Conservation (phyloP, 192 early-diverging fungal genomes). For the Radiomyces spectabilis region DNA sequence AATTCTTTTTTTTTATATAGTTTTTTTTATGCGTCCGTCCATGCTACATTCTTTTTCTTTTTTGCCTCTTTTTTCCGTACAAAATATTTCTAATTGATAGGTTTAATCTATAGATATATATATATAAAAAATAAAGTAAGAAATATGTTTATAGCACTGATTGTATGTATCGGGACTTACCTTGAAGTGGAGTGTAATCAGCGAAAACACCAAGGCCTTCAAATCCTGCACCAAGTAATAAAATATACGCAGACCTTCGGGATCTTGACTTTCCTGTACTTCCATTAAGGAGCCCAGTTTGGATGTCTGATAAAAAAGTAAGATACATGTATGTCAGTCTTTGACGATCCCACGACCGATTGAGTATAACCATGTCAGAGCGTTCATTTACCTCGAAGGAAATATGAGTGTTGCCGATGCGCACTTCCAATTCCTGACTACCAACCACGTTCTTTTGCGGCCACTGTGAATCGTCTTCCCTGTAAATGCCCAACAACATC, state of each 20-base stretch:
- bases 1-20: conserved; percentile 8
- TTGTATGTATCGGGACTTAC: conserved; percentile 16
- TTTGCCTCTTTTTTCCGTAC: background rate
- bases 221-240: conserved; percentile 99
- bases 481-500: conserved; percentile 13
- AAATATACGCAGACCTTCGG: conserved; percentile 88
- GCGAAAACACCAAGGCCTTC: conserved; percentile 91
- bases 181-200: conserved; percentile 52
- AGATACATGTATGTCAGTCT: background rate
- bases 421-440: conserved; percentile 90
- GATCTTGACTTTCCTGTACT: conserved; percentile 82
- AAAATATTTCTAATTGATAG: background rate
- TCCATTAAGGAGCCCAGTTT: conserved; percentile 31
- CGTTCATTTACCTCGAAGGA: conserved; percentile 70
- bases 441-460: conserved; percentile 86
- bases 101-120: conserved; percentile 20
- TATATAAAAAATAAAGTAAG: conserved; percentile 1
- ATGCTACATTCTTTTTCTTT: background rate
- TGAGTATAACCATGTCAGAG: background rate
- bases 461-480: conserved; percentile 90
- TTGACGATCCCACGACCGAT: background rate
- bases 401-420: conserved; percentile 82
- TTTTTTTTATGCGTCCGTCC: background rate
- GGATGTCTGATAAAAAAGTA: background rate
- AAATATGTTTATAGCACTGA: background rate